Base-by-base conservation (phyloP, 2,329 filamentous ascomycete genomes). In the Alternaria triticina region DNA sequence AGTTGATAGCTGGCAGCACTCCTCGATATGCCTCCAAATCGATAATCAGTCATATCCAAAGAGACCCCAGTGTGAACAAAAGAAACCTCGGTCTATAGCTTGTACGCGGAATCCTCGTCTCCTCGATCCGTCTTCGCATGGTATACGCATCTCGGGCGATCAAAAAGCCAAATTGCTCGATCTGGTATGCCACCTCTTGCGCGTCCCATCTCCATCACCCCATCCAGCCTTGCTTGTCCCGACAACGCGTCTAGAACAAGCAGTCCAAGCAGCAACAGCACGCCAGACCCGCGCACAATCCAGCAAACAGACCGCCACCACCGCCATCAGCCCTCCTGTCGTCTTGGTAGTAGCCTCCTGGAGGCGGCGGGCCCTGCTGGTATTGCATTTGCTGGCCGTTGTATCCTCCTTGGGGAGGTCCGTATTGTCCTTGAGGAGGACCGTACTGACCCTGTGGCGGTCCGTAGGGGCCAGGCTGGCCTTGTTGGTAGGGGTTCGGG, bases 241-340 rank as follows among this genome's bases (percentile, higher is more conserved):
- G 13, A 33, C 36, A 15, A 8, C 23, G 23, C 44, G 28, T 59
- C 70, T 82, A 85, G 68, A 85, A 84, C 71, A 86, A 71, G 64
- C 83, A 79, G 67, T 86, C 84, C 76, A 86, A 79, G 78, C 84
- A 86, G 69, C 84, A 86, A 68, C 84, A 86, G 70, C 83, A 85
- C 40, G 84, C 83, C 73, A 85, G 65, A 58, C 77, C 79, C 10
- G 79, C 84, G 63, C 83, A 72, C 46, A 83, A 66, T 15, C 79
- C 83, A 4, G 80, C 80, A 40, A 82, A 77, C 33, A 84, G 72
- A 2, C 83, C 83, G 5, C 75, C 78, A 23, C 70, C 74, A 15
- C 74, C 71, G 9, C 77, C 75, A 43, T 33, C 56, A 15, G 75
- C 59, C 46, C 65, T 75, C 65, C 66, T 75, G n/a, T 71, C 66